Evolutionary conservation across 75 land plant species (phyloP), one percentile per base, ranked within the genome.

Genomic region (Ceratopteris richardii): DNA sequence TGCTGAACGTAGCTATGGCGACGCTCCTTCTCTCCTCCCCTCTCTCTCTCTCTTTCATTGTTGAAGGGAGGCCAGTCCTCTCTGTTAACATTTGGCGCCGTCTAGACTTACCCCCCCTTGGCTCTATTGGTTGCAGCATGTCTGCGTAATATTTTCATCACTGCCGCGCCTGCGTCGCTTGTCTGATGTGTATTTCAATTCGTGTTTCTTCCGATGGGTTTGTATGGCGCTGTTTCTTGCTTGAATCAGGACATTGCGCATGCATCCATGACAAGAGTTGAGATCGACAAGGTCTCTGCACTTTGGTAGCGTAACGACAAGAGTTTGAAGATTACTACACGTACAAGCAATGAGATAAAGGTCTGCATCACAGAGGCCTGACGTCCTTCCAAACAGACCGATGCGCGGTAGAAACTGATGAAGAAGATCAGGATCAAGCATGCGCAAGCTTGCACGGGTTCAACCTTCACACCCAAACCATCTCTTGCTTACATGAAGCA

Each of bases 401-500:
- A 53, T 66, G n/a, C 58, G 71, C 1, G 71, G 59, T 18, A 69
- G 71, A 42, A 69, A 66, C 10, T 33, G 27, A 19, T 36, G 57
- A 28, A 69, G 41, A 21, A 24, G 30, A 25, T 30, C 37, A 1
- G 71, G 60, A 51, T 66, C 60, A 11, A 66, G 18, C 23, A 69
- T 41, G 31, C 24, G 51, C 28, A 69, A 30, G n/a, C 12, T 18
- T 10, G 51, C 57, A 9, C 71, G 44, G 17, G 59, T 69, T 11
- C 40, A 24, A 10, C 70, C 71, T 30, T 69, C 71, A 4, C 65
- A 54, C 36, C 71, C 26, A 19, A 36, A 62, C 71, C 71, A 69
- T 69, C 39, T 58, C 24, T 29, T 51, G 30, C 70, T 58, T 10
- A 69, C 71, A 29, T 66, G 57, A 0, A 44, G 53, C 70, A 65